Conservation (phyloP, 352 stramenopile genomes). For the Pythium myriotylum region DNA sequence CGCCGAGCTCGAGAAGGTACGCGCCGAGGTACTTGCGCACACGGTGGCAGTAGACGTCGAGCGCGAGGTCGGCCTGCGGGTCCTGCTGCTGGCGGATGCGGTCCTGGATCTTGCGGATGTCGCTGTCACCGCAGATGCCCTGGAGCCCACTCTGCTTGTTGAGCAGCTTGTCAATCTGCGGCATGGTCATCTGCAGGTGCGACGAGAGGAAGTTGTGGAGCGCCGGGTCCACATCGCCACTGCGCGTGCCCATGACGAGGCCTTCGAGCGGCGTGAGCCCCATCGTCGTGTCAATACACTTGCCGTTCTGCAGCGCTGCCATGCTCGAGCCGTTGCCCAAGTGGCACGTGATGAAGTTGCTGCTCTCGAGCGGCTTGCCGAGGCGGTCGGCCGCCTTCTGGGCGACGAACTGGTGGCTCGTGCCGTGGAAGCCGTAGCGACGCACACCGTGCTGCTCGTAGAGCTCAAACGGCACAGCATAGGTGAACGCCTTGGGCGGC, state of each 20-base stretch:
- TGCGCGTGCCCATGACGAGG: slow-evolving; percentile 89
- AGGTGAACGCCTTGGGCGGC: slow-evolving; percentile 76
- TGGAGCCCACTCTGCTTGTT: slow-evolving; percentile 91
- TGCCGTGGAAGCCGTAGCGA: slow-evolving; percentile 92
- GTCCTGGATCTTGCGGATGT: slow-evolving; percentile 83
- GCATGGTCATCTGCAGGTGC: slow-evolving; percentile 67
- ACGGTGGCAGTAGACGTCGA: slow-evolving; percentile 86
- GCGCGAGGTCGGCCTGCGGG: slow-evolving; percentile 58
- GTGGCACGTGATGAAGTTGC: slow-evolving; percentile 87
- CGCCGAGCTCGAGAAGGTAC: slow-evolving; percentile 75
- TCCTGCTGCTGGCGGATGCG: slow-evolving; percentile 53
- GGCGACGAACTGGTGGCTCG: slow-evolving; percentile 86
- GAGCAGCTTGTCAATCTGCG: slow-evolving; percentile 82
- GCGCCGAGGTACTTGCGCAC: slow-evolving; percentile 88
- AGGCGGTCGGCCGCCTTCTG: slow-evolving; percentile 64
- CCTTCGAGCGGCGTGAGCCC: slow-evolving; percentile 88
- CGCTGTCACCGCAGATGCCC: slow-evolving; percentile 79
- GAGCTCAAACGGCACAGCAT: slow-evolving; percentile 79
- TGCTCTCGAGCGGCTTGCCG: slow-evolving; percentile 53
- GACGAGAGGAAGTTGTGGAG: slow-evolving; percentile 76
- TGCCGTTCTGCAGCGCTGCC: slow-evolving; percentile 70
- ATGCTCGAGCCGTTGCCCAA: slow-evolving; percentile 89
- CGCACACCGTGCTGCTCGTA: slow-evolving; percentile 84
- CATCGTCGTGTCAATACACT: slow-evolving; percentile 90
- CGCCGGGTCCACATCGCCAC: slow-evolving; percentile 85